These are phyloP conservation scores for Imleria badia DNA, from an alignment of 768 basidiomycete genomes.

Conservation along the genomic window DNA sequence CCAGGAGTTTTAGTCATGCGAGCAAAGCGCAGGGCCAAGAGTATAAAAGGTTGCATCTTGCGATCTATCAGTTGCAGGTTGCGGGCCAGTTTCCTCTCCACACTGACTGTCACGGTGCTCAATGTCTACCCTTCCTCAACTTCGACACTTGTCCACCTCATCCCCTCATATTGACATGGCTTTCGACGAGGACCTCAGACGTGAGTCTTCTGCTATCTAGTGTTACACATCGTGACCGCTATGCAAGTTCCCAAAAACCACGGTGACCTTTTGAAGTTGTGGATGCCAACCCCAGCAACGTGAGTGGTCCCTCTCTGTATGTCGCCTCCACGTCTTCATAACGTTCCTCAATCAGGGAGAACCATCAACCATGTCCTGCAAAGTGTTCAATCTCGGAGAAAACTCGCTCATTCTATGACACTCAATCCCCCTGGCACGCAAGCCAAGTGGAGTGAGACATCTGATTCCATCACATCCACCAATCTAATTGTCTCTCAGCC, in stretches of 20 bases:
- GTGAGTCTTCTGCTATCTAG: not conserved
- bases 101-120: no score
- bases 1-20: no score
- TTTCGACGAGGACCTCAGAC: no score
- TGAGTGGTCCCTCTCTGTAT: not conserved
- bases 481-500: not conserved
- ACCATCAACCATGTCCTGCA: not conserved
- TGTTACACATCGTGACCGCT: not conserved
- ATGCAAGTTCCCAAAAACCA: not conserved
- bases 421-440: no score
- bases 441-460: not conserved
- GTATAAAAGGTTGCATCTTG: no score
- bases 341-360: not conserved
- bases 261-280: not conserved
- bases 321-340: not conserved
- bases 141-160: no score
- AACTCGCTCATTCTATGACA: not conserved
- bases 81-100: no score
- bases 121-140: no score
- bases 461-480: not conserved
- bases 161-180: not conserved
- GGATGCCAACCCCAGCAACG: not conserved
- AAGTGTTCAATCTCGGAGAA: not conserved
- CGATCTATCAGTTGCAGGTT: no score
- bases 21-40: no score